Evolutionary conservation across 139 green algal species (phyloP), one percentile per base, ranked within the genome.

Genomic region (Chlorella ohadii): DNA sequence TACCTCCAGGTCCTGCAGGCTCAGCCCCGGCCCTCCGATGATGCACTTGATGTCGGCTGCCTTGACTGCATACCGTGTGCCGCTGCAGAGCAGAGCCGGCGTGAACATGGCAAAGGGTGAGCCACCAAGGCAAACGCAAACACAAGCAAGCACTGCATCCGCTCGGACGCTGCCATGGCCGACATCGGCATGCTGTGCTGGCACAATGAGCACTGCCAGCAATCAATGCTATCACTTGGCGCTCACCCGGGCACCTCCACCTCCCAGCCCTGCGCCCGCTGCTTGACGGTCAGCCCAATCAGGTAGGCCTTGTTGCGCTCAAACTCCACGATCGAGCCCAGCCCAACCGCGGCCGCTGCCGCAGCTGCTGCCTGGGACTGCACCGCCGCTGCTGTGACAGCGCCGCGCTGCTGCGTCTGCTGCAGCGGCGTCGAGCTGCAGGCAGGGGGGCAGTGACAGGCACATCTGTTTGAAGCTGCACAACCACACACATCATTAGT

Each of bases 241-340:
- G 73, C 79, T 33, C 56, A 79, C 81, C 56, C 64, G 4, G 20
- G 5, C 6, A 33, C 59, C 72, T 86, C 72, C 41, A 86, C 59
- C 59, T 71, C 41, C 81, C 81, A 86, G 38, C 57, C 79, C 23
- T 66, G 57, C 12, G 23, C 59, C 22, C 44, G 61, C 39, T 41
- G 36, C 72, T 75, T 74, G 23, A 86, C 36, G 5, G 65, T 72
- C 4, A 61, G 81, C 28, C 71, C 81, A 63, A 86, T 51, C n/a
- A 76, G 31, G 72, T 76, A 81, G 16, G 66, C 39, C 56, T 63
- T 28, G 17, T 41, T 41, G 17, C 81, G 39, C 57, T 66, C 39
- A 75, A 86, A 86, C 81, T 86, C 72, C 19, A 86, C 4, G 6
- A 86, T 72, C 15, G 55, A 77, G 33, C 79, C 78, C 19, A 63